These are phyloP conservation scores for Aspergillus arachidicola DNA, from an alignment of 2,329 filamentous ascomycete species.

Conservation along the genomic window DNA sequence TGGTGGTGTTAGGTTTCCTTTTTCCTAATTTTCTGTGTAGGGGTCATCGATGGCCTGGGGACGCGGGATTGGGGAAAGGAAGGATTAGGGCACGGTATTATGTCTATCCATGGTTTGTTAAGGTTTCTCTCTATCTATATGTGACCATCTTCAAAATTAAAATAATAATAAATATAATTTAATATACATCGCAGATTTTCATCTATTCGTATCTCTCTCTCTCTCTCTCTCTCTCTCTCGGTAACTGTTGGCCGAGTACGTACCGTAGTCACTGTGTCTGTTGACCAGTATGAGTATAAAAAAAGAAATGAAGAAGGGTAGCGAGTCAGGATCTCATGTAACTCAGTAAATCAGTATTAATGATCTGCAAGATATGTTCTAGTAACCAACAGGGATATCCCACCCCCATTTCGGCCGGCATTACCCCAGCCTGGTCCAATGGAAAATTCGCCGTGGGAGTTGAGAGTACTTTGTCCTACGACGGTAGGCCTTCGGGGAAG, in stretches of 20 bases:
- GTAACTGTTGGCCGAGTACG: not conserved
- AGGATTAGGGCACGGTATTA: not conserved
- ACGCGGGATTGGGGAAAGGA: not conserved
- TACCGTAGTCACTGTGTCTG: not conserved
- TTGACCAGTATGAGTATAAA: not conserved
- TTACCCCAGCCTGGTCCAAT: not conserved
- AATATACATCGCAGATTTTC: not conserved
- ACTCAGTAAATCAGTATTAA: not conserved
- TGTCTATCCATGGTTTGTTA: not conserved
- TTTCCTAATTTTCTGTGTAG: not conserved
- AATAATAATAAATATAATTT: not conserved
- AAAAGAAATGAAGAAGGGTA: not conserved
- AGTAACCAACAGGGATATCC: not conserved
- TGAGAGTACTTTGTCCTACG: not conserved
- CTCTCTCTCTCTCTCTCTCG: not conserved
- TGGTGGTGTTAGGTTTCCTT: not conserved
- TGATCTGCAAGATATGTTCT: constrained; percentile 2
- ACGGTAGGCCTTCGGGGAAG: not conserved
- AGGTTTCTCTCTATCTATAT: not conserved
- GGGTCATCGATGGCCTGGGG: not conserved
- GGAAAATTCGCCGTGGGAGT: not conserved
- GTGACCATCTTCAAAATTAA: not conserved
- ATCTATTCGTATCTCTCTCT: not conserved
- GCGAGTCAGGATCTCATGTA: not conserved
- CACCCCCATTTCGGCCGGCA: not conserved